phyloP scores from a whole-genome alignment of 768 basidiomycete species.

The Nidularia sp. region DNA sequence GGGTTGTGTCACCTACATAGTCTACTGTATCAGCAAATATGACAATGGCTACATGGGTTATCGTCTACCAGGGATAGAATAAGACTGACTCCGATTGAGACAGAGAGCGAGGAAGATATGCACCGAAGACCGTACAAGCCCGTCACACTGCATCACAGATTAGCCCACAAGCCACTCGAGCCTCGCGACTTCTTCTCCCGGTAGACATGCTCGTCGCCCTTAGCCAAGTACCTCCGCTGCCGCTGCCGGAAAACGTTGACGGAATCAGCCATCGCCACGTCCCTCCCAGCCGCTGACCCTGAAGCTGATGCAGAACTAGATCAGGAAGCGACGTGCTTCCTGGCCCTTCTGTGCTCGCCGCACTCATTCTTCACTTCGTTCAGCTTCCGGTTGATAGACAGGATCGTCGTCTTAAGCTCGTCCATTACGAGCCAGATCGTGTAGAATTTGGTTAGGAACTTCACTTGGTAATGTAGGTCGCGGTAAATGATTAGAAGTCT shows the following conservation, averaged over 20 bases:
- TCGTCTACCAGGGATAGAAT: too few relatives aligned
- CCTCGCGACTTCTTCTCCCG: slow-evolving; percentile 58
- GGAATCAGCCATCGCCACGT: slow-evolving; percentile 10
- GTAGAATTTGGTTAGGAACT: slow-evolving; percentile 87
- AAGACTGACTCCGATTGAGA: too few relatives aligned
- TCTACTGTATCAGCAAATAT: too few relatives aligned
- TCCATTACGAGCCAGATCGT: slow-evolving; percentile 78
- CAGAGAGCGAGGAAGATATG: slow-evolving; percentile 28
- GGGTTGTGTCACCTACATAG: too few relatives aligned
- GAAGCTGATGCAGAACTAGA: slow-evolving; percentile 14
- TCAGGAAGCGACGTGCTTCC: slow-evolving; percentile 41
- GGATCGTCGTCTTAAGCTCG: slow-evolving; percentile 70
- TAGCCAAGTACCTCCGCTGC: too few relatives aligned
- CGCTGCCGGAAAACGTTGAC: slow-evolving; percentile 10
- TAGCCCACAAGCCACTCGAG: slow-evolving; percentile 62
- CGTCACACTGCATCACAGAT: slow-evolving; percentile 70
- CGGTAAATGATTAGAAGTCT: too few relatives aligned
- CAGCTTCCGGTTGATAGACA: slow-evolving; percentile 66
- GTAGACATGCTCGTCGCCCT: slow-evolving; percentile 59
- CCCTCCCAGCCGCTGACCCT: slow-evolving; percentile 12
- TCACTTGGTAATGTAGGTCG: slow-evolving; percentile 70
- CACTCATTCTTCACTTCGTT: slow-evolving; percentile 84
- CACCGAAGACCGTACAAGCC: slow-evolving; percentile 92
- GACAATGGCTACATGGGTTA: too few relatives aligned
- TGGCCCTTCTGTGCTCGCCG: slow-evolving; percentile 74